phyloP scores from a whole-genome alignment of 371 early-diverging fungal genomes.

The Mortierella sp. region DNA sequence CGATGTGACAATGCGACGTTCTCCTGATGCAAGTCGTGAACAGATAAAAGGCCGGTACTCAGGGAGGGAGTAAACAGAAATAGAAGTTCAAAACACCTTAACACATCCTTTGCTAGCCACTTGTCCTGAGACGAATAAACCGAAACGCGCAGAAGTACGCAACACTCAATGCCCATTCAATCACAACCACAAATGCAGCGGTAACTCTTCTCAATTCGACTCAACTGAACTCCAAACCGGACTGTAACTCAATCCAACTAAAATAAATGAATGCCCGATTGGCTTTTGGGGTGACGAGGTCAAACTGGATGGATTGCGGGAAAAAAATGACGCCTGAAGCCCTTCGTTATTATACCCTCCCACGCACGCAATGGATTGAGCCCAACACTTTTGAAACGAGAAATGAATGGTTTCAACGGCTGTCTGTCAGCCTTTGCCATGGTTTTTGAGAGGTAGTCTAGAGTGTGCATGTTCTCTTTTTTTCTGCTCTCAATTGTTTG shows the following conservation, averaged over 20 bases:
- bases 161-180: background rate
- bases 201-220: background rate
- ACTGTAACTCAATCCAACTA: background rate
- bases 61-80: background rate
- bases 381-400: background rate
- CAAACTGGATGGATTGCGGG: background rate
- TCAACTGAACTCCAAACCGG: background rate
- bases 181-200: background rate
- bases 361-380: background rate
- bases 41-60: background rate
- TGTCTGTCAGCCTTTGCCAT: background rate
- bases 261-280: conserved; percentile 7
- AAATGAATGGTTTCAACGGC: background rate
- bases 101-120: background rate
- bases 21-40: background rate
- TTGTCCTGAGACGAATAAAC: background rate
- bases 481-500: background rate
- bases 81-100: background rate
- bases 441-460: background rate
- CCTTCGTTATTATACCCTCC: background rate
- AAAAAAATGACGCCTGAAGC: background rate
- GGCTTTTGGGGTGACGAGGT: background rate
- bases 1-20: background rate
- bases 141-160: background rate
- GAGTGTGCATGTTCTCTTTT: background rate